A percentile compares a stretch with the other conserved stretches of the same genome.
phyloP scores from a whole-genome alignment of 345 rosid genomes.

The Psidium guajava region DNA sequence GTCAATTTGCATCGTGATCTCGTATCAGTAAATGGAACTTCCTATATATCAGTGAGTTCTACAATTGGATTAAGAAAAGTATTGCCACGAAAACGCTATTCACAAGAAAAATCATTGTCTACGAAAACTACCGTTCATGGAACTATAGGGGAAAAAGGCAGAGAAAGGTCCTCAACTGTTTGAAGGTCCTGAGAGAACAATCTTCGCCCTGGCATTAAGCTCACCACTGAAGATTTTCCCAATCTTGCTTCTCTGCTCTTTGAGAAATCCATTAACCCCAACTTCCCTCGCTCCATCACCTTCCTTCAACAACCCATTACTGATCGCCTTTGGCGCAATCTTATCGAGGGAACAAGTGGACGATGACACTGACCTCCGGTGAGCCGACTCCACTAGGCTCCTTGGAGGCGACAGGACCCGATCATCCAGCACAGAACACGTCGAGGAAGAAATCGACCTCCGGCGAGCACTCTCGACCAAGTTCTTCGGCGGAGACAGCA shows the following conservation, averaged over 20 bases:
- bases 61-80: neutral
- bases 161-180: constrained; percentile 32
- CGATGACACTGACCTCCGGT: constrained; percentile 27
- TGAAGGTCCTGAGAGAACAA: constrained; percentile 51
- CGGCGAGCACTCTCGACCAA: constrained; percentile 21
- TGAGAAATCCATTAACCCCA: constrained; percentile 36
- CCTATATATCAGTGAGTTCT: neutral
- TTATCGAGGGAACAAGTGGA: constrained; percentile 38
- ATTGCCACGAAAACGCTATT: neutral
- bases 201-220: constrained; percentile 25
- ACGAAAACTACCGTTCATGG: neutral
- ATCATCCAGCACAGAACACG: constrained; percentile 11
- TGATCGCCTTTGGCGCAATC: neutral
- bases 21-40: neutral
- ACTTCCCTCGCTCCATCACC: constrained; percentile 6
- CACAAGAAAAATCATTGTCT: neutral
- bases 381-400: constrained; percentile 41
- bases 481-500: constrained; percentile 39
- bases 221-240: constrained; percentile 27
- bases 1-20: neutral
- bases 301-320: constrained; percentile 13
- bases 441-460: constrained; percentile 30
- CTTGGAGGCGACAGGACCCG: constrained; percentile 39
- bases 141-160: neutral
- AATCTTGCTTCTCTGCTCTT: constrained; percentile 30